These are phyloP conservation scores for Epichloe brachyelytri DNA, from an alignment of 2,329 filamentous ascomycete species.

Conservation along the genomic window DNA sequence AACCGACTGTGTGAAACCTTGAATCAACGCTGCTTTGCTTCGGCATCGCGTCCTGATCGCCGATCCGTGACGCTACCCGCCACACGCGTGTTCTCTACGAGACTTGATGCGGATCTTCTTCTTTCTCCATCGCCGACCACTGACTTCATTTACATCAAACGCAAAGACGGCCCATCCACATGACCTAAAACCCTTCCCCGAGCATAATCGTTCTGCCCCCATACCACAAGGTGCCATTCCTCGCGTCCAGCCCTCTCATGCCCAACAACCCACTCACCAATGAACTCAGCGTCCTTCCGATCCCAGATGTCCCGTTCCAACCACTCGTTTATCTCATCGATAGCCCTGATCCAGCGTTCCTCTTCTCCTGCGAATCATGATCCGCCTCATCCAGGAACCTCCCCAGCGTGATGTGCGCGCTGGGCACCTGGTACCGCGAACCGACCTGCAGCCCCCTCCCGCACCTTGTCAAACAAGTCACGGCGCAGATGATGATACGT, in stretches of 20 bases:
- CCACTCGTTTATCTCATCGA: conserved; percentile 69
- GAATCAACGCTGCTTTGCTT: too few species aligned
- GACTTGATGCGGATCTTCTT: too few species aligned
- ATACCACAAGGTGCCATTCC: conserved; percentile 74
- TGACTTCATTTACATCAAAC: not conserved
- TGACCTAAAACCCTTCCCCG: conserved; percentile 44
- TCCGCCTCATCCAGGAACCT: conserved; percentile 62
- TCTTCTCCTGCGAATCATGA: conserved; percentile 42
- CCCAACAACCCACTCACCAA: conserved; percentile 76
- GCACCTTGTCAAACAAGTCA: conserved; percentile 55
- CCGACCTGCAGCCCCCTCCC: conserved; percentile 54
- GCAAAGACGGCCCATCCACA: not conserved
- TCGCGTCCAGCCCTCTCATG: conserved; percentile 68
- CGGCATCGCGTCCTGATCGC: too few species aligned
- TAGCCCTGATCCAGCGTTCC: conserved; percentile 52
- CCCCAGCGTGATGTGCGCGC: conserved; percentile 77
- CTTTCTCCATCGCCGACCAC: too few species aligned
- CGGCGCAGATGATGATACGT: conserved; percentile 85
- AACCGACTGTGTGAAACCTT: too few species aligned
- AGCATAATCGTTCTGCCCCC: conserved; percentile 59
- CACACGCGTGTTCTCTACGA: too few species aligned
- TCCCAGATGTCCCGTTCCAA: conserved; percentile 61
- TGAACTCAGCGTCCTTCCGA: conserved; percentile 25
- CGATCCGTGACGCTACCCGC: too few species aligned
- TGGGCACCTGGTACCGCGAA: conserved; percentile 77